Evolutionary conservation across 192 early-diverging fungal species (phyloP).

Genomic region (Umbelopsis isabellina): DNA sequence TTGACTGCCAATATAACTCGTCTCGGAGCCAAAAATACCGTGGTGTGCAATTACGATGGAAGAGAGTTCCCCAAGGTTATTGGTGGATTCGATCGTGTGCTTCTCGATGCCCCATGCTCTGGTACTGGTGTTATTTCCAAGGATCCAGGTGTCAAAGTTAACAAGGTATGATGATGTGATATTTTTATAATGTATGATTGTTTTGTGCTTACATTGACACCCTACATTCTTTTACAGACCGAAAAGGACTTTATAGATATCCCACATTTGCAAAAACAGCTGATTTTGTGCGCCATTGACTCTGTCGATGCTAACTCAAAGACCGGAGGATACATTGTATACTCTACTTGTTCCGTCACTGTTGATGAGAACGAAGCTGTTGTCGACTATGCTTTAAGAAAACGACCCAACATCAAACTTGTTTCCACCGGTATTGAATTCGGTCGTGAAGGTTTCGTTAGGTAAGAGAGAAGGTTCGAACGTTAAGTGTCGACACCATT

Average conservation of each 20-base stretch:
- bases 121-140: constrained; percentile 99
- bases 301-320: constrained; percentile 90
- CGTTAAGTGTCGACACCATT: neutral
- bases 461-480: constrained; percentile 40
- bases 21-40: constrained; percentile 28
- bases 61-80: constrained; percentile 95
- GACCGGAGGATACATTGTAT: constrained; percentile 96
- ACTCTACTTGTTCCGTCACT: constrained; percentile 98
- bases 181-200: neutral
- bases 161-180: constrained; percentile 64
- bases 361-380: constrained; percentile 99
- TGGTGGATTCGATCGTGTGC: constrained; percentile 96
- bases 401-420: constrained; percentile 93
- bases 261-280: constrained; percentile 93
- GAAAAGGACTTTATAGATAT: constrained; percentile 92
- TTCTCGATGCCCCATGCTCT: constrained; percentile 97
- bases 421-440: constrained; percentile 91
- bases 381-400: constrained; percentile 92
- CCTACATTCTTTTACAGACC: constrained; percentile 40
- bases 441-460: constrained; percentile 88
- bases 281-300: constrained; percentile 97
- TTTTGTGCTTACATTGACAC: constrained; percentile 21
- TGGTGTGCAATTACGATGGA: constrained; percentile 96
- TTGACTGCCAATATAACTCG: constrained; percentile 58
- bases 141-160: constrained; percentile 93